A percentile compares a stretch with the other conserved stretches of the same genome.
Conservation (phyloP, 495 filamentous ascomycete species). For the Podospora pseudoanserina region DNA sequence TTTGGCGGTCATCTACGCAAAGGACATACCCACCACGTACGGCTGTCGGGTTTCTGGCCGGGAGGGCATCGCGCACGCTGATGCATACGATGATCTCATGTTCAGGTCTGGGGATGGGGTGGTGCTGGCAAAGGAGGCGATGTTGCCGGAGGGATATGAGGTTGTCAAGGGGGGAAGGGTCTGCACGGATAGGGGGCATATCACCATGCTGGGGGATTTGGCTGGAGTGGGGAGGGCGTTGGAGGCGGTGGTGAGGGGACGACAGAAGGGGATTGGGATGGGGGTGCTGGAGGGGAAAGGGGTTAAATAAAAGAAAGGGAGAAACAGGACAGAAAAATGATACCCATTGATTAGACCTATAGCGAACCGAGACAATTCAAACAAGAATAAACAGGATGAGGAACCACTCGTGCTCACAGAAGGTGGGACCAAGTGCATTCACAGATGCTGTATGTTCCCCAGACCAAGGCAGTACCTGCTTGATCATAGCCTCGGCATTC, state of each 20-base stretch:
- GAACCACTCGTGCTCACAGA: no score
- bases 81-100: conserved; percentile 82
- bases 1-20: conserved; percentile 80
- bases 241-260: conserved; percentile 58
- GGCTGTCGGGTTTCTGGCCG: conserved; percentile 65
- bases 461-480: no score
- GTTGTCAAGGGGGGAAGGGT: conserved; percentile 67
- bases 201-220: conserved; percentile 80
- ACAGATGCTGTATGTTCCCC: no score
- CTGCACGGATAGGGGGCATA: conserved; percentile 78
- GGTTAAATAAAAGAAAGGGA: background rate
- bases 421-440: no score
- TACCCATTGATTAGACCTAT: no score
- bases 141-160: conserved; percentile 78
- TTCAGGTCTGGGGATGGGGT: conserved; percentile 91
- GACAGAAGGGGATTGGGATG: conserved; percentile 67
- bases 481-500: no score
- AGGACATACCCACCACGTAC: conserved; percentile 78
- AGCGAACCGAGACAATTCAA: no score
- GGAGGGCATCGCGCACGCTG: conserved; percentile 63
- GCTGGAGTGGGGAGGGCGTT: conserved; percentile 75
- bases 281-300: conserved; percentile 25
- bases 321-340: background rate
- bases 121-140: conserved; percentile 77
- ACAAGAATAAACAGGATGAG: no score